Evolutionary conservation across 805 yeast genomes (phyloP).

Genomic region (Hanseniaspora meyeri): DNA sequence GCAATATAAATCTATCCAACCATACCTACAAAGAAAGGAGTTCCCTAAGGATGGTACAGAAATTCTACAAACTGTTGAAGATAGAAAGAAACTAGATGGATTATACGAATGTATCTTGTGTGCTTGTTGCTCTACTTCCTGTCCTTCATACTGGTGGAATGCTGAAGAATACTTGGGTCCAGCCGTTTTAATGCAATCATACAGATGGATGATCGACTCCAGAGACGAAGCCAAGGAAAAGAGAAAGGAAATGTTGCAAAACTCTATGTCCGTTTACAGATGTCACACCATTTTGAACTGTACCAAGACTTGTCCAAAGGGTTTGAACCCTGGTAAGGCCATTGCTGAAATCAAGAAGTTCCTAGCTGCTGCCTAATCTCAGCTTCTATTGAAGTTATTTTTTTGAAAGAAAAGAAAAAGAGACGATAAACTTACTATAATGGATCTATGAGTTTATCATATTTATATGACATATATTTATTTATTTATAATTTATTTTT

Average conservation of each 20-base stretch:
- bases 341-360: constrained; percentile 94
- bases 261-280: constrained; percentile 94
- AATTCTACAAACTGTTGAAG: constrained; percentile 78
- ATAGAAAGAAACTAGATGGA: constrained; percentile 93
- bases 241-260: constrained; percentile 84
- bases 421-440: neutral
- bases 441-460: neutral
- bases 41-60: constrained; percentile 86
- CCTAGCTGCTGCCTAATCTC: constrained; percentile 58
- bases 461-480: neutral
- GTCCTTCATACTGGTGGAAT: constrained; percentile 99
- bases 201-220: constrained; percentile 95
- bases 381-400: neutral
- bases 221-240: constrained; percentile 78
- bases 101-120: constrained; percentile 94
- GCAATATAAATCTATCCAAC: constrained; percentile 96
- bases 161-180: constrained; percentile 98
- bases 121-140: constrained; percentile 97
- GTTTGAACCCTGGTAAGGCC: constrained; percentile 93
- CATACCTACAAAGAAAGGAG: constrained; percentile 71
- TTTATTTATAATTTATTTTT: constrained; percentile 5
- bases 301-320: constrained; percentile 96
- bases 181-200: constrained; percentile 97
- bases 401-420: neutral
- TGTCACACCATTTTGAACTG: constrained; percentile 99